Base-by-base conservation (phyloP, 768 basidiomycete species). In the Epithele typhae region DNA sequence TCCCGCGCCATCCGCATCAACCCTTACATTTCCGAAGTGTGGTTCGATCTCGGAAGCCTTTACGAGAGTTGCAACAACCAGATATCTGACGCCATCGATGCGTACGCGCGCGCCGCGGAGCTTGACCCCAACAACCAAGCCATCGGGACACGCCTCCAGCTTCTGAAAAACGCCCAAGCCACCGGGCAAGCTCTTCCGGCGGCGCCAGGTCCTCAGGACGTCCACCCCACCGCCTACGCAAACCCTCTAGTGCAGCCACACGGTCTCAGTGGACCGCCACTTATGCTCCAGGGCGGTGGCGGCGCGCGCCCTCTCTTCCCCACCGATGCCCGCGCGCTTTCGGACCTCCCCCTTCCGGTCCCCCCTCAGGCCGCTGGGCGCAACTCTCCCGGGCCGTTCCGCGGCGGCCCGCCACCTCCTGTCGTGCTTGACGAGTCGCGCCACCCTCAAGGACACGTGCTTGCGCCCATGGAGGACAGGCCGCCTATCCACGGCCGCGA, bases 1-100 rank as follows among this genome's bases (percentile, higher is more conserved):
- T 98, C 96, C 23, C 88, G 95, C 14, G 96, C 96, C 10, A 98
- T 99, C 59, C 86, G 95, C 52, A 94, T 99, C 69, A 97, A 98
- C 64, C 96, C 96, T 0, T 98, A 95, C 73, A 97, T 99, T 59
- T 80, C 81, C 40, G 86, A 84, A 61, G 91, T 94, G 6, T 94
- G 92, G 92, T 98, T 95, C 65, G 94, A 98, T 69, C 81, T 99
- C 32, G 96, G 96, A 34, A 89, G 85, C 52, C 75, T 99, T 0
- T 99, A 99, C 63, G 96, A 99, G 68, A 89, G 87, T 55, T 99
- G 95, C 75, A 98, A 98, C 71, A 97, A 98, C 61, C 96, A 99
- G 67, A 92, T 98, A 62, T 87, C 87, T 30, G 96, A 99, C 64
- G 96, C 96, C 24, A 97, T 98, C 62, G 95, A 99, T 57, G 96